A percentile compares a stretch with the other conserved stretches of the same genome.
phyloP scores from a whole-genome alignment of 2,329 filamentous ascomycete genomes.

The Claviceps maximensis region DNA sequence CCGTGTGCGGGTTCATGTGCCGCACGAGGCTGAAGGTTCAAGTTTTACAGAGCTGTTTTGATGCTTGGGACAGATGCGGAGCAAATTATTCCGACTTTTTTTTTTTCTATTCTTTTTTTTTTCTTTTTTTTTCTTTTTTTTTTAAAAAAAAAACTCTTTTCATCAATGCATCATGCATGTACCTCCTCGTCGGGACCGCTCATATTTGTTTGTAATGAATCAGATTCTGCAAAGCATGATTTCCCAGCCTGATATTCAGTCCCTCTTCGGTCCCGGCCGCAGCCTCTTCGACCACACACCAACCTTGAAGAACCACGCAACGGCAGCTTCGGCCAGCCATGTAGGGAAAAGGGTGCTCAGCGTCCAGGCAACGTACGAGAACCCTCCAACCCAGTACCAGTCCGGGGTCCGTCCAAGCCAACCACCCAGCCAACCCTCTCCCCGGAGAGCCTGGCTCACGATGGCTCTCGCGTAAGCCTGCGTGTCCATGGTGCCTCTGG shows the following conservation, averaged over 20 bases:
- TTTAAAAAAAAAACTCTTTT: no score
- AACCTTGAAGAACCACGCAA: conserved; percentile 18
- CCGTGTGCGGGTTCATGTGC: no score
- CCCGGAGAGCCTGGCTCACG: conserved; percentile 28
- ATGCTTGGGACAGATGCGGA: no score
- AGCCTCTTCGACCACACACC: conserved; percentile 13
- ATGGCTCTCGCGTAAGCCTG: conserved; percentile 29
- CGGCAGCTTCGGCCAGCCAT: conserved; percentile 16
- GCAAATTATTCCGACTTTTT: no score
- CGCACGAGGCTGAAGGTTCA: no score
- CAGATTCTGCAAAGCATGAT: background rate
- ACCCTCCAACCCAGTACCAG: conserved; percentile 22
- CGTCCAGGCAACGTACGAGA: conserved; percentile 17
- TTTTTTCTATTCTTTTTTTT: no score
- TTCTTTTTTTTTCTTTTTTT: no score
- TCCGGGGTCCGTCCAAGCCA: conserved; percentile 20
- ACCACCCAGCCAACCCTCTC: conserved; percentile 22
- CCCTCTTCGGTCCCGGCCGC: background rate
- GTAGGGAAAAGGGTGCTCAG: conserved; percentile 12
- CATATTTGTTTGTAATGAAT: background rate
- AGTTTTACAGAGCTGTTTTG: no score
- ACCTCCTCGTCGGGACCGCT: background rate
- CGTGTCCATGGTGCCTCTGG: conserved; percentile 29
- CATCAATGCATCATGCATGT: no score
- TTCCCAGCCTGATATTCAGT: no score